phyloP scores from a whole-genome alignment of 2,329 filamentous ascomycete genomes.

The Hypoxylon rubiginosum region DNA sequence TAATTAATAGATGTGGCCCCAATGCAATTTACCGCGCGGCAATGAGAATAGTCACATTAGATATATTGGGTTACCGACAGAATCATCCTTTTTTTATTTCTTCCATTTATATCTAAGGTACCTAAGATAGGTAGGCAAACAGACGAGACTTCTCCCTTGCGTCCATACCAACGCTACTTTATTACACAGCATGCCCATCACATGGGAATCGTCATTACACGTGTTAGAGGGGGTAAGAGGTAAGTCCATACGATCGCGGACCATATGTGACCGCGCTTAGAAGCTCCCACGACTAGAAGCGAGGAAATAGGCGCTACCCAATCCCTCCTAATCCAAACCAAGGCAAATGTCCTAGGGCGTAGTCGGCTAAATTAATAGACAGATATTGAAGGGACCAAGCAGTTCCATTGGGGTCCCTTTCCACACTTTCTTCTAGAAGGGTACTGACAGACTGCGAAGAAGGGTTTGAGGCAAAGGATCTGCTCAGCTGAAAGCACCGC shows the following conservation, averaged over 20 bases:
- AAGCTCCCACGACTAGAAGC: conserved; percentile 13
- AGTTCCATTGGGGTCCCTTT: conserved; percentile 13
- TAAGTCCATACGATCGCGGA: conserved; percentile 4
- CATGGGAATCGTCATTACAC: conserved; percentile 1
- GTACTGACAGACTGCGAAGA: background rate
- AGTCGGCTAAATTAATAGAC: conserved; percentile 32
- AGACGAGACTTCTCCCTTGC: background rate
- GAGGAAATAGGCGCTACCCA: conserved; percentile 16
- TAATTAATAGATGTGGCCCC: conserved; percentile 19
- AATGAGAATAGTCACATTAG: conserved; percentile 10
- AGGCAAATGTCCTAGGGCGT: conserved; percentile 15
- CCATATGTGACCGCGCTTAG: conserved; percentile 22
- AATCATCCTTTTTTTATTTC: background rate
- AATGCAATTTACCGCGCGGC: conserved; percentile 40
- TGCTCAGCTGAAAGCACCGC: conserved; percentile 30
- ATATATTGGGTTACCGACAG: background rate
- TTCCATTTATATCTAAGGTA: conserved; percentile 23
- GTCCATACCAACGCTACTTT: background rate
- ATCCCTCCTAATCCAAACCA: conserved; percentile 7
- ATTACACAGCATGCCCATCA: background rate
- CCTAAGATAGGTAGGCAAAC: background rate
- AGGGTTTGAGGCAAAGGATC: background rate
- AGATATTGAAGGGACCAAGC: conserved; percentile 14
- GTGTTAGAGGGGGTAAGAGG: conserved; percentile 2
- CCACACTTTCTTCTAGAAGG: conserved; percentile 35